phyloP scores from a whole-genome alignment of 139 green algal genomes.

The Auxenochlorella protothecoides region DNA sequence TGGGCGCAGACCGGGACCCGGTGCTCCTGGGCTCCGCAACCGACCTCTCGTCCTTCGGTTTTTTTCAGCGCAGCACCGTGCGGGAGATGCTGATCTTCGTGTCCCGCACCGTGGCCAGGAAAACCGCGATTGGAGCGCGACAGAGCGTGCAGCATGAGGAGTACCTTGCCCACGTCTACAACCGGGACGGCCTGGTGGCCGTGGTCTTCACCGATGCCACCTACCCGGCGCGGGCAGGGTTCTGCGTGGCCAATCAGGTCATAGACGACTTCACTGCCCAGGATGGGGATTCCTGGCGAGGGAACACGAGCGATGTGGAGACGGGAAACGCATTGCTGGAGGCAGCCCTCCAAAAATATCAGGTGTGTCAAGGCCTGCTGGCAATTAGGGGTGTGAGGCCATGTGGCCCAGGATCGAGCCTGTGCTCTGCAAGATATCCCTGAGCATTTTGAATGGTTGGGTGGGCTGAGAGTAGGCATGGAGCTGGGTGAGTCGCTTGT shows the following conservation, averaged over 20 bases:
- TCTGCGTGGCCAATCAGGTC: conserved; percentile 84
- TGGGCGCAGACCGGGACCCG: conserved; percentile 52
- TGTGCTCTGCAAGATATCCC: too few species aligned
- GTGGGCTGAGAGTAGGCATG: too few species aligned
- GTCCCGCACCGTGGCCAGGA: conserved; percentile 78
- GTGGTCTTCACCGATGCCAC: conserved; percentile 83
- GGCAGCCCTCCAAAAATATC: conserved; percentile 75
- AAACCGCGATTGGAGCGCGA: conserved; percentile 50
- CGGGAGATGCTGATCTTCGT: conserved; percentile 92
- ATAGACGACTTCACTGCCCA: conserved; percentile 53
- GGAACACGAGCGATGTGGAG: conserved; percentile 41
- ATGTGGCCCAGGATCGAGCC: too few species aligned
- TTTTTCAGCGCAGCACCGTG: conserved; percentile 78
- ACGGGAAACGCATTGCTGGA: conserved; percentile 52
- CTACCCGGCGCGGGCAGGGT: conserved; percentile 86
- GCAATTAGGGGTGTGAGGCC: too few species aligned
- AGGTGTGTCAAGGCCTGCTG: conserved; percentile 33
- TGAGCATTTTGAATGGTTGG: too few species aligned
- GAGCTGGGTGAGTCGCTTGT: too few species aligned
- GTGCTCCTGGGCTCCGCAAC: conserved; percentile 61
- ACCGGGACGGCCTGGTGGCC: conserved; percentile 77
- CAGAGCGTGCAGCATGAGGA: conserved; percentile 77
- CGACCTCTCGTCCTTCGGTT: conserved; percentile 89
- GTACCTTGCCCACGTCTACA: conserved; percentile 89
- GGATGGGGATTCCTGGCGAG: conserved; percentile 54